These are phyloP conservation scores for Syzygium aqueum DNA, from an alignment of 345 rosid genomes.

Conservation along the genomic window DNA sequence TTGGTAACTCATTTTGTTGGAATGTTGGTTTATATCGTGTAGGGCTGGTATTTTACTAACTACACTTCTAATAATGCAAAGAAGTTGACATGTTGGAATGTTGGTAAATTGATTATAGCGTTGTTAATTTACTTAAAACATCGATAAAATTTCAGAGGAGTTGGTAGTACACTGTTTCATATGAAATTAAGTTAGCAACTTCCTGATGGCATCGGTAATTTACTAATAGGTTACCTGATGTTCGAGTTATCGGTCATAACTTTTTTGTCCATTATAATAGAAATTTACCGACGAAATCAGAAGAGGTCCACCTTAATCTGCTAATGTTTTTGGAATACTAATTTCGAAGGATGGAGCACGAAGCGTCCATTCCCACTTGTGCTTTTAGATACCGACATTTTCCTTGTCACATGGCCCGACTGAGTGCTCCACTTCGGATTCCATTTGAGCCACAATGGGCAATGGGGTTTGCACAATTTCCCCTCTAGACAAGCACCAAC, in stretches of 20 bases:
- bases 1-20: neutral
- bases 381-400: neutral
- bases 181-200: too few relatives aligned
- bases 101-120: too few relatives aligned
- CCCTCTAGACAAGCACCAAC: neutral
- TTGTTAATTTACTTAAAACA: too few relatives aligned
- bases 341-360: neutral
- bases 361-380: neutral
- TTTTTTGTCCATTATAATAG: too few relatives aligned
- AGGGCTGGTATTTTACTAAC: too few relatives aligned
- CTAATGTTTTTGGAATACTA: neutral
- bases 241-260: neutral
- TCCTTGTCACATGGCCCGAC: neutral
- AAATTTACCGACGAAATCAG: neutral
- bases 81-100: too few relatives aligned
- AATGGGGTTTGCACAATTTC: neutral
- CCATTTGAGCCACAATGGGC: neutral
- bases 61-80: too few relatives aligned
- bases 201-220: too few relatives aligned
- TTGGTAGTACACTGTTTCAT: too few relatives aligned
- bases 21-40: too few relatives aligned
- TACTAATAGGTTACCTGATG: too few relatives aligned
- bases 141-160: too few relatives aligned
- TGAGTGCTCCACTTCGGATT: neutral
- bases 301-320: neutral